Conservation (phyloP, 805 yeast genomes). For the Candida insectalens region DNA sequence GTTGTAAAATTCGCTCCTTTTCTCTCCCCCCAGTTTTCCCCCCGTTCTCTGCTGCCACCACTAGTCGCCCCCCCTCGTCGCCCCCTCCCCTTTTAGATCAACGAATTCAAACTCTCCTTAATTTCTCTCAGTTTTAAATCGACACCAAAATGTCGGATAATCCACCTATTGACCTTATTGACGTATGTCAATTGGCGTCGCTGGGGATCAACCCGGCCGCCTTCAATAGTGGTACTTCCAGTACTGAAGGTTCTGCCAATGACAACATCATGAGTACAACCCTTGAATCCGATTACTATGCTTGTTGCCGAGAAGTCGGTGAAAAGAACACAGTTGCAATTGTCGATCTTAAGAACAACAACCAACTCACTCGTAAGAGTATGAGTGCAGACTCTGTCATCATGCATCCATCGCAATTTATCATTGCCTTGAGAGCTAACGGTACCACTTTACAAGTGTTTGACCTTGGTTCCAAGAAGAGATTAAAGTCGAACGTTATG, state of each 20-base stretch:
- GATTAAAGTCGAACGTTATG: conserved; percentile 79
- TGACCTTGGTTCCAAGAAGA: conserved; percentile 77
- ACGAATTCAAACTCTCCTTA: too few relatives aligned
- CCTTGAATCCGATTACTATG: conserved; percentile 83
- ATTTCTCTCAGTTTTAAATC: background rate
- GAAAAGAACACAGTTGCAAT: conserved; percentile 89
- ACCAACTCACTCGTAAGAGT: conserved; percentile 75
- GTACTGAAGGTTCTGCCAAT: too few relatives aligned
- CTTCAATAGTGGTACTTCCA: too few relatives aligned
- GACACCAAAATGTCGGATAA: conserved; percentile 37
- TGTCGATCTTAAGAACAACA: conserved; percentile 71
- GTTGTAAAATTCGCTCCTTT: too few relatives aligned
- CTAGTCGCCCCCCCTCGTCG: too few relatives aligned
- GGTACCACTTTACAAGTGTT: conserved; percentile 95
- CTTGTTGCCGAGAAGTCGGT: conserved; percentile 64
- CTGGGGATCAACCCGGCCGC: conserved; percentile 80
- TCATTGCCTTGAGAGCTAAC: conserved; percentile 89
- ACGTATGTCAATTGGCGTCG: conserved; percentile 79
- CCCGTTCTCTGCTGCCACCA: too few relatives aligned
- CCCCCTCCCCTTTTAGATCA: too few relatives aligned
- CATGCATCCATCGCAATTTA: conserved; percentile 85
- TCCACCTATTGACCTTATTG: conserved; percentile 95
- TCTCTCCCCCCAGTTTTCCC: too few relatives aligned
- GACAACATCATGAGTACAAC: conserved; percentile 94
- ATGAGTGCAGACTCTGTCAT: conserved; percentile 98